phyloP scores from a whole-genome alignment of 2,329 filamentous ascomycete species.

The Ceratocystiopsis minuta region DNA sequence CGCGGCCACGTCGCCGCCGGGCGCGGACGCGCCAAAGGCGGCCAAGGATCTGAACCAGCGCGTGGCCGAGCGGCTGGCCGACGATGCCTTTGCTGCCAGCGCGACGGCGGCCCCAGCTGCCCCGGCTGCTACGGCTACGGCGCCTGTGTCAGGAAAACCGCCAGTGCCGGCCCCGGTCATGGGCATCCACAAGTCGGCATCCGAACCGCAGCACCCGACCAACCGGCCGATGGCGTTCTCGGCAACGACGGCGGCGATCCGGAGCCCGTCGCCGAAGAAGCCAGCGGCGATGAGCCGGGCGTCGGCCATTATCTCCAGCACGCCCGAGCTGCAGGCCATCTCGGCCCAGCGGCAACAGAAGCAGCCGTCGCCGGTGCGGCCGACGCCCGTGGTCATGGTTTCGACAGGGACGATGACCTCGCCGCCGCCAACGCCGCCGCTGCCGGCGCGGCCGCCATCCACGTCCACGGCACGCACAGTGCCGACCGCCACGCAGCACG shows the following conservation, averaged over 20 bases:
- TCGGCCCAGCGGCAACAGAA: slow-evolving; percentile 21
- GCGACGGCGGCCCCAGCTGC: slow-evolving; percentile 4
- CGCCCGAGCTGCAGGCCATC: slow-evolving; percentile 42
- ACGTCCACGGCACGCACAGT: slow-evolving; percentile 10
- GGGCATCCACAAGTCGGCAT: slow-evolving; percentile 13
- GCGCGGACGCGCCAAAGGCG: slow-evolving; percentile 20
- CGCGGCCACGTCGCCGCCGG: not conserved
- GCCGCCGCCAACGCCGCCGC: slow-evolving; percentile 32
- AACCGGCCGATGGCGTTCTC: slow-evolving; percentile 9
- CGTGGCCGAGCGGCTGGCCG: slow-evolving; percentile 59
- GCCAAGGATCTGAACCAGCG: slow-evolving; percentile 42
- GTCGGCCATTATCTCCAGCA: slow-evolving; percentile 45
- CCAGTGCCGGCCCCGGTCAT: too few relatives aligned
- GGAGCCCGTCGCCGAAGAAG: slow-evolving; percentile 22
- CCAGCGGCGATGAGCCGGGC: slow-evolving; percentile 34
- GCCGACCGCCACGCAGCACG: slow-evolving; percentile 21
- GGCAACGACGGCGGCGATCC: slow-evolving; percentile 12
- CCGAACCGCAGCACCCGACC: not conserved
- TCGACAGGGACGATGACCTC: slow-evolving; percentile 66
- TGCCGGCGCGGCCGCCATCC: not conserved
- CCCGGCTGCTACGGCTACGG: slow-evolving; percentile 2
- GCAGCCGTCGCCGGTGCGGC: slow-evolving; percentile 11
- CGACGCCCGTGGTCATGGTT: slow-evolving; percentile 21
- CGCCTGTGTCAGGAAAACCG: slow-evolving; percentile 6
- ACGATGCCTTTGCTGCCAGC: slow-evolving; percentile 55